phyloP scores from a whole-genome alignment of 495 filamentous ascomycete species.

The Podospora pseudoanserina region DNA sequence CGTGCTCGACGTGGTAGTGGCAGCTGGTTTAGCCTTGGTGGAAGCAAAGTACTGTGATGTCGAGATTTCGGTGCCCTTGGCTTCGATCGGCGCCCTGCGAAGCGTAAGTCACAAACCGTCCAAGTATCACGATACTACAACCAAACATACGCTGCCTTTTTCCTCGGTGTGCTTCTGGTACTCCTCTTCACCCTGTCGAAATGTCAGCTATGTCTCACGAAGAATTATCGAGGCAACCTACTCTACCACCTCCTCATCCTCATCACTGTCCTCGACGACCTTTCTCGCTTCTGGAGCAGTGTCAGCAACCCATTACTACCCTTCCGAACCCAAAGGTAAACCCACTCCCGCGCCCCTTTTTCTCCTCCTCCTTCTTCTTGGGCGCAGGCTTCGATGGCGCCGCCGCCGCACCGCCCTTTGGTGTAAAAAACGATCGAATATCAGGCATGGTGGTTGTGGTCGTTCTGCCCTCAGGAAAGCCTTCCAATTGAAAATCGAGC shows the following conservation, averaged over 20 bases:
- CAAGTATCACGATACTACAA: neutral
- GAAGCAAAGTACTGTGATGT: slow-evolving; percentile 50
- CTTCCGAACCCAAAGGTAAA: slow-evolving; percentile 7
- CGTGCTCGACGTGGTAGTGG: slow-evolving; percentile 23
- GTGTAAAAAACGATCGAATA: slow-evolving; percentile 77
- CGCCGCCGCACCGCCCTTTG: slow-evolving; percentile 50
- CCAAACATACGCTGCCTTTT: slow-evolving; percentile 40
- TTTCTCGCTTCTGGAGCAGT: slow-evolving; percentile 56
- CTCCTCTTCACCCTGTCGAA: slow-evolving; percentile 38
- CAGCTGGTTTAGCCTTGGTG: slow-evolving; percentile 36
- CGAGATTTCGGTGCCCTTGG: slow-evolving; percentile 44
- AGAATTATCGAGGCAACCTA: slow-evolving; percentile 21
- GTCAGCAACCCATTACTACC: slow-evolving; percentile 23
- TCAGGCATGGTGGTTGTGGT: slow-evolving; percentile 59
- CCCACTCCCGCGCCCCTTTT: slow-evolving; percentile 43
- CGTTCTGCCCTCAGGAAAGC: neutral
- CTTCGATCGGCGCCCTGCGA: slow-evolving; percentile 23
- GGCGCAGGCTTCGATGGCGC: slow-evolving; percentile 44
- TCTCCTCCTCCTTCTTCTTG: slow-evolving; percentile 46
- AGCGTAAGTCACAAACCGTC: neutral
- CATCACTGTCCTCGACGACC: slow-evolving; percentile 73
- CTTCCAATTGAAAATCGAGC: neutral
- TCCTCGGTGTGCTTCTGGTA: slow-evolving; percentile 37
- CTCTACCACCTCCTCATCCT: slow-evolving; percentile 54
- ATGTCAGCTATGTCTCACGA: slow-evolving; percentile 6